Conservation (phyloP, 2,329 filamentous ascomycete species). For the Colletotrichum godetiae region DNA sequence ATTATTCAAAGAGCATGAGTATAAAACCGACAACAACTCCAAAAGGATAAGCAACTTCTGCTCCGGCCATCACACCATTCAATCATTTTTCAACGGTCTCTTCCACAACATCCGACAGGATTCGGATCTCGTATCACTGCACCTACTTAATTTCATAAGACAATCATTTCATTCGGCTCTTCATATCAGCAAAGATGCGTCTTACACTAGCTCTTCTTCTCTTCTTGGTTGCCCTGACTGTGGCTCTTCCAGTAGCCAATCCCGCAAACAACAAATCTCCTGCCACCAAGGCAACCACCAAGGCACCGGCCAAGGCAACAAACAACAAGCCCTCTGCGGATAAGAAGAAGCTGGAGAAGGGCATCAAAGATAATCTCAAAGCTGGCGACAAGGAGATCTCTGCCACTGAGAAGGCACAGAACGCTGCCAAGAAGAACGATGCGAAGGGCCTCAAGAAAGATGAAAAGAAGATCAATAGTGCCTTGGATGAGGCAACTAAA, state of each 20-base stretch:
- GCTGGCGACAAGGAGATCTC: conserved; percentile 22
- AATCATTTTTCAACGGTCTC: not conserved
- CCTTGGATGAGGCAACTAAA: conserved; percentile 15
- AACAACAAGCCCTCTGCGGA: conserved; percentile 1
- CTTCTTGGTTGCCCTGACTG: conserved; percentile 3
- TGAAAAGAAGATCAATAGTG: conserved; percentile 14
- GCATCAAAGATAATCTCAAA: conserved; percentile 27
- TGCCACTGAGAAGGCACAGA: conserved; percentile 6
- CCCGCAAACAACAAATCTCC: not conserved
- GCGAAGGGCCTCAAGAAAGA: conserved; percentile 20
- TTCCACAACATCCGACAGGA: conserved; percentile 1
- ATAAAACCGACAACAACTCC: not conserved
- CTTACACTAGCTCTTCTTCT: conserved; percentile 14
- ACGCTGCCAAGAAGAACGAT: conserved; percentile 5
- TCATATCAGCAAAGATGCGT: conserved; percentile 11
- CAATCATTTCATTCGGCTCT: not conserved
- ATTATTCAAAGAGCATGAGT: not conserved
- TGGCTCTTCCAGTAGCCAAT: not conserved
- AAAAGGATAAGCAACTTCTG: not conserved
- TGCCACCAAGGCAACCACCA: not conserved
- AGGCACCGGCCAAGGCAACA: not conserved
- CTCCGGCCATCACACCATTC: not conserved
- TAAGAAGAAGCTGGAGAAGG: conserved; percentile 25
- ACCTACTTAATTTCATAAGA: not conserved
- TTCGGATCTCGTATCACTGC: conserved; percentile 4